Conservation (phyloP, 495 filamentous ascomycete species). For the Penicillium mononematosum region DNA sequence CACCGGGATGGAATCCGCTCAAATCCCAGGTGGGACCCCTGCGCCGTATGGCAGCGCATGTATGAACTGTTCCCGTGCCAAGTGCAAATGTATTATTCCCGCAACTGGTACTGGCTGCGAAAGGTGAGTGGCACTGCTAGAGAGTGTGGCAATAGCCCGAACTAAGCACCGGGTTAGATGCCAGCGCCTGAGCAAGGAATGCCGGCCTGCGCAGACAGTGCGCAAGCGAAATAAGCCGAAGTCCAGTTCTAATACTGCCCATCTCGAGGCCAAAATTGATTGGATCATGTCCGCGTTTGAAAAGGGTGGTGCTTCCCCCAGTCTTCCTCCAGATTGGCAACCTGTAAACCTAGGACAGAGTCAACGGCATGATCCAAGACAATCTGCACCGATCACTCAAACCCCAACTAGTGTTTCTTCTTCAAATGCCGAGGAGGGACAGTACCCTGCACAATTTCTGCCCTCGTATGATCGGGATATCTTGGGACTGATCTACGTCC, state of each 20-base stretch:
- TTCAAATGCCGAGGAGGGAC: slow-evolving; percentile 9
- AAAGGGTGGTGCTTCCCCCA: slow-evolving; percentile 14
- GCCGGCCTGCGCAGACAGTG: slow-evolving; percentile 34
- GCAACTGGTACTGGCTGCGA: slow-evolving; percentile 43
- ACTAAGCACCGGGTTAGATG: slow-evolving; percentile 40
- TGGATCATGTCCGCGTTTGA: slow-evolving; percentile 48
- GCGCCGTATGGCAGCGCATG: slow-evolving; percentile 51
- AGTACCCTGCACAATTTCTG: neutral
- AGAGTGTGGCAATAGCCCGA: neutral
- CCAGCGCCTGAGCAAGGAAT: slow-evolving; percentile 46
- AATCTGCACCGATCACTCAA: neutral
- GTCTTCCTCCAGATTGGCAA: slow-evolving; percentile 18
- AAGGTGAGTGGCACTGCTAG: slow-evolving; percentile 32
- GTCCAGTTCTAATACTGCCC: slow-evolving; percentile 30
- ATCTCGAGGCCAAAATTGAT: slow-evolving; percentile 54
- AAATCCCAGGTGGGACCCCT: slow-evolving; percentile 21
- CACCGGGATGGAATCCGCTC: slow-evolving; percentile 20
- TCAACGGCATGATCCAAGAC: slow-evolving; percentile 8
- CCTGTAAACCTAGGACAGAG: slow-evolving; percentile 9
- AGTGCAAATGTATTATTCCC: slow-evolving; percentile 54
- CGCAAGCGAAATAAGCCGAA: slow-evolving; percentile 35
- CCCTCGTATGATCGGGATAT: slow-evolving; percentile 10
- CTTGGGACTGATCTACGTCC: slow-evolving; percentile 19
- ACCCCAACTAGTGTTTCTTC: slow-evolving; percentile 17
- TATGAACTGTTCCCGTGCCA: slow-evolving; percentile 54